Percentiles rank a stretch among this genome's conserved stretches.
Conservation (phyloP, 495 filamentous ascomycete species). For the Tuber aestivum region DNA sequence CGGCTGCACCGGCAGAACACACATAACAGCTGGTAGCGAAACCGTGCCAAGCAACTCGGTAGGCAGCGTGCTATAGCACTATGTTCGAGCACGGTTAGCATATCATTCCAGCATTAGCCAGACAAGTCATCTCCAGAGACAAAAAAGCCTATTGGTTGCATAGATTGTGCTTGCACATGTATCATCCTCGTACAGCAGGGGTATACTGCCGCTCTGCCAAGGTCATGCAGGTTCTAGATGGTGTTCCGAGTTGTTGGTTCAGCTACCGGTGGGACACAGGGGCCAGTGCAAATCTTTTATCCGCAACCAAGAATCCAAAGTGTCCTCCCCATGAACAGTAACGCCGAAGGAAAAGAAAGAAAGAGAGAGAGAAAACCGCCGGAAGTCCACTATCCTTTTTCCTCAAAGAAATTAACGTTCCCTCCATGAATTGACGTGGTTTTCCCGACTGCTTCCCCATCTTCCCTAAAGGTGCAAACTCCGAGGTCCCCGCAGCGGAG, state of each 20-base stretch:
- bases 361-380: too few relatives aligned
- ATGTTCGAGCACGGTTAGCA: background rate
- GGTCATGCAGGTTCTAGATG: conserved; percentile 5
- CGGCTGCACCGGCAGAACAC: background rate
- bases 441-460: background rate
- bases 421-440: conserved; percentile 1
- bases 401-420: background rate
- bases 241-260: conserved; percentile 5
- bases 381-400: background rate
- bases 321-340: background rate
- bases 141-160: background rate
- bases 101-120: background rate
- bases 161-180: too few relatives aligned
- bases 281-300: background rate
- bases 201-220: background rate
- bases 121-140: background rate
- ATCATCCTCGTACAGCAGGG: background rate
- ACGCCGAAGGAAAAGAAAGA: background rate
- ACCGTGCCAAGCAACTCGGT: background rate
- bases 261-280: background rate
- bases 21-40: background rate
- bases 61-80: background rate
- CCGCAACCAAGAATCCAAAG: background rate
- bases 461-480: background rate
- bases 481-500: background rate